Conservation (phyloP, 148 eudicot species). For the Chenopodium quinoa region DNA sequence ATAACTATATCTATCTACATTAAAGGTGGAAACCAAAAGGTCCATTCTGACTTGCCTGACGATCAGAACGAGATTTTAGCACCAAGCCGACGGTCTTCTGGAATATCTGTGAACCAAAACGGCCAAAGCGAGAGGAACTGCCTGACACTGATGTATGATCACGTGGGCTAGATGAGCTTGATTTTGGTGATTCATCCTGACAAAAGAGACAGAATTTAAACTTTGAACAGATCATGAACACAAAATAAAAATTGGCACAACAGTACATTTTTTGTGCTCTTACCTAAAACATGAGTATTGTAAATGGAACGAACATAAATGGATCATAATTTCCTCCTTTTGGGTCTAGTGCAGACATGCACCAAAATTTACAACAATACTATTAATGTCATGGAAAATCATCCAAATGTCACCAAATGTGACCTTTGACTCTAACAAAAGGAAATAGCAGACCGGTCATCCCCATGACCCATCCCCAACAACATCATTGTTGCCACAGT, state of each 20-base stretch:
- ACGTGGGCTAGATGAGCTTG: constrained; percentile 38
- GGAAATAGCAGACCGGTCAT: not conserved
- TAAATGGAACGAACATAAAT: not conserved
- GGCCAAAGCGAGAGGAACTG: constrained; percentile 63
- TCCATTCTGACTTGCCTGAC: constrained; percentile 47
- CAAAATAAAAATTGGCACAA: not conserved
- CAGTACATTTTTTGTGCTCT: not conserved
- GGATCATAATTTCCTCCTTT: not conserved
- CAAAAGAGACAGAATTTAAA: not conserved
- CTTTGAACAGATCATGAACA: not conserved
- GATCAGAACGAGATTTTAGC: constrained; percentile 57
- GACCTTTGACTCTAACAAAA: not conserved
- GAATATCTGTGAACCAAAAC: constrained; percentile 73
- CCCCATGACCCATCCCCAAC: constrained; percentile 3
- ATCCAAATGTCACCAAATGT: not conserved
- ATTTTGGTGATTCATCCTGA: constrained; percentile 52
- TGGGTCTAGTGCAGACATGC: not conserved
- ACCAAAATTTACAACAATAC: not conserved
- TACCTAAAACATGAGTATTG: not conserved
- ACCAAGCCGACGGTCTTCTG: constrained; percentile 83
- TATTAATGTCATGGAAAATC: not conserved
- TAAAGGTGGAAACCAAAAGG: not conserved
- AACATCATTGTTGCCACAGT: not conserved
- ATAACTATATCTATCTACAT: not conserved
- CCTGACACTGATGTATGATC: constrained; percentile 39